A percentile compares a stretch with the other conserved stretches of the same genome.
Evolutionary conservation across 1,284 basidiomycete species (phyloP).

Genomic region (Pseudomicrostroma phylloplanum): DNA sequence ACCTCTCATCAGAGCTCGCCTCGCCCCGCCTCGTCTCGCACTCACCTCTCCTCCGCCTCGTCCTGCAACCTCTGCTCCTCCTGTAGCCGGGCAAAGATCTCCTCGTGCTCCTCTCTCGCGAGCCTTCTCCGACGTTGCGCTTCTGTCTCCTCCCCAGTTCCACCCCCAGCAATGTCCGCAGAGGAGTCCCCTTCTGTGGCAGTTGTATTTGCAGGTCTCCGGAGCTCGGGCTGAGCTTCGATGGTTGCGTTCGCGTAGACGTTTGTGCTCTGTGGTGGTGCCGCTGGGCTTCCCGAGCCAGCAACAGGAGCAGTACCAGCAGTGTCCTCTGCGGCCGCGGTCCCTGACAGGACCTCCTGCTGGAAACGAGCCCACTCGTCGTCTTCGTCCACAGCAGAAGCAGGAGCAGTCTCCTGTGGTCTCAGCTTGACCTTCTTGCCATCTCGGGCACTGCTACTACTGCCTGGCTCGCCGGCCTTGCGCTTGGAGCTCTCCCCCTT

Average conservation of each 20-base stretch:
- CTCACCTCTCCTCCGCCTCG: constrained; percentile 15
- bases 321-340: neutral
- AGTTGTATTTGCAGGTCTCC: no score
- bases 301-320: neutral
- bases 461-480: neutral
- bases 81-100: constrained; percentile 13
- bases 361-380: constrained; percentile 3
- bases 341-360: neutral
- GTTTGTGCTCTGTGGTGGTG: neutral
- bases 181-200: constrained; percentile 2
- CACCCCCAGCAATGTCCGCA: neutral
- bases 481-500: neutral
- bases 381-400: neutral
- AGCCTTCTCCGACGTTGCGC: constrained; percentile 7
- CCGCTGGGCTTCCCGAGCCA: no score
- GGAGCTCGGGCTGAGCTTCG: constrained; percentile 11
- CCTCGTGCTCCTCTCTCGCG: constrained; percentile 14
- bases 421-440: neutral
- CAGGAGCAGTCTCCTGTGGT: neutral
- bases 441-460: neutral
- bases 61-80: constrained; percentile 18
- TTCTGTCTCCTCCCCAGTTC: constrained; percentile 10
- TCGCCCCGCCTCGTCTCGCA: no score
- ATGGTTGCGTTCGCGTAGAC: constrained; percentile 8
- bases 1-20: no score